Base-by-base conservation (phyloP, 2,329 filamentous ascomycete species). In the Stachybotrys elegans region DNA sequence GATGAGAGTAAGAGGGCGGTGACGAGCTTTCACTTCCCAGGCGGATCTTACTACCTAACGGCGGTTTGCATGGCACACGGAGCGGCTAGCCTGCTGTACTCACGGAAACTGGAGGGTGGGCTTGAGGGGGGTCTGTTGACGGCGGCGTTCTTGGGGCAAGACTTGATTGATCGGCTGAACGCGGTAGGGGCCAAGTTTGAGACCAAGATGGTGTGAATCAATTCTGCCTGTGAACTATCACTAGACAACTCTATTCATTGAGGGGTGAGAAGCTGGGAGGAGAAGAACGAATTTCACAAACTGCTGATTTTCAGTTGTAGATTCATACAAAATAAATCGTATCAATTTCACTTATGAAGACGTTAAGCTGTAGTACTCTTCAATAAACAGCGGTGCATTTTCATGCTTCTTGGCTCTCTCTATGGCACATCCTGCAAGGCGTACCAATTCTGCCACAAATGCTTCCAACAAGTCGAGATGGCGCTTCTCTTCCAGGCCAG, bases 11-110 rank as follows among this genome's bases (percentile, higher is more conserved):
- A 34, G 21, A 34, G 37, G 22, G 43, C 49, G 3, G 46, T 51
- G 29, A 45, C 52, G 27, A 43, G 29, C 25, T 51, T 54, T 27
- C 34, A 36, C 13, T 54, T 51, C 14, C 29, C 44, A 6, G 48
- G 51, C 9, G 50, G 49, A 40, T 40, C 52, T 8, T 54, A 54
- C 16, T 46, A 46, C 31, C 51, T 52, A 14, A 55, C 52, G 8
- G 46, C 44, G n/a, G 43, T 52, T 22, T 43, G 44, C 14, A 32
- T 55, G n/a, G 48, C 50, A 4, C 46, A 55, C 21, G 51, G 50
- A 5, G 52, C 50, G 4, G 39, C 52, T 36, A 16, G 49, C n/a
- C 40, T 55, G 17, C 43, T 55, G 11, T 41, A 51, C 22, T 50
- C 31, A 4, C 35, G 40, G 4, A 47, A 44, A 3, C 39, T 43